Evolutionary conservation across 2,329 filamentous ascomycete genomes (phyloP), one percentile per base, ranked within the genome.

Genomic region (Fusarium pseudograminearum): DNA sequence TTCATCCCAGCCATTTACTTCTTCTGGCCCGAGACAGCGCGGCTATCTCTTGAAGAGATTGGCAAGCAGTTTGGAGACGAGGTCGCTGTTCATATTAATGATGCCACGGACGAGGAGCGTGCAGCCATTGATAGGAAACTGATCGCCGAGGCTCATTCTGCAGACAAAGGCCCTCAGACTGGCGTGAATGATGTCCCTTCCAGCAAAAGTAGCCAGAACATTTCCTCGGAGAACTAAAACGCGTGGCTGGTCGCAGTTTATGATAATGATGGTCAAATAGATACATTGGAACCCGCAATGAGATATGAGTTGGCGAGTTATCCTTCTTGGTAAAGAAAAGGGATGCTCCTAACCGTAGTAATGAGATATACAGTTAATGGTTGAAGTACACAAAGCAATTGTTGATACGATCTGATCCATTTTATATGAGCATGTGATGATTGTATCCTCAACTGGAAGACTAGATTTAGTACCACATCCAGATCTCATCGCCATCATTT

Each of bases 81-180:
- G 26, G 82, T 85, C 9, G 83, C 83, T 1, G 80, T 85, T 6
- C 77, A 83, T 45, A 71, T 84, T 9, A 83, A 80, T 6, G 80
- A 83, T 66, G 79, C 80, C 1, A 80, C 79, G 1, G 82, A 82
- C 36, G 66, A 76, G 30, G 65, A 69, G 26, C 51, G 65, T 0
- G 65, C 65, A 2, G 65, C 41, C 5, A 65, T 69, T 22, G 65
- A 69, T 2, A 46, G 61, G n/a, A 33, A 57, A 20, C 16, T 69
- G 14, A 56, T 65, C 9, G 20, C 38, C 1, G 44, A 38, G 3
- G 55, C 51, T 0, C 24, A 52, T 40, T 18, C 41, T 5, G 50
- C 40, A 0, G 31, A 14, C 5, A 69, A 69, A 5, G 50, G 16
- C 0, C 55, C 40, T 0, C 22, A 3, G 1, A 45, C 50, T n/a